Evolutionary conservation across 768 basidiomycete species (phyloP).

Genomic region (Lenzites betulinus): DNA sequence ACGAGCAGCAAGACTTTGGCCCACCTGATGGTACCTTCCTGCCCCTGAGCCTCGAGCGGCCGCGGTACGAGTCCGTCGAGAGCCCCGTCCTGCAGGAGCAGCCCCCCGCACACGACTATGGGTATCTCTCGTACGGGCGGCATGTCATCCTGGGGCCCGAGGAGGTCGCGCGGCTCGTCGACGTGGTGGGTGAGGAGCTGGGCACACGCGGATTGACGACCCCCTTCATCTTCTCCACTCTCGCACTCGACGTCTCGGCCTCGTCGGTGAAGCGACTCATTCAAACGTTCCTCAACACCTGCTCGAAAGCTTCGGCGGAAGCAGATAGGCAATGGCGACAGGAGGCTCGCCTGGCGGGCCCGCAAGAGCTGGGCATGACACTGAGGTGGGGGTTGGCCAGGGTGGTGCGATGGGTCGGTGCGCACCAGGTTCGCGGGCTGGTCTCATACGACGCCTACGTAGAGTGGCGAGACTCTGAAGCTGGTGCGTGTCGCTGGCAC

Average conservation of each 20-base stretch:
- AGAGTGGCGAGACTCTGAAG: slow-evolving; percentile 81
- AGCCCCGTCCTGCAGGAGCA: slow-evolving; percentile 22
- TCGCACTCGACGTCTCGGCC: slow-evolving; percentile 82
- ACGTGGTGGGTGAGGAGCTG: slow-evolving; percentile 69
- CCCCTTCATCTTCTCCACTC: slow-evolving; percentile 88
- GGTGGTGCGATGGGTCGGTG: slow-evolving; percentile 68
- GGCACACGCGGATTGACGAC: slow-evolving; percentile 74
- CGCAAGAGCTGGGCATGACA: slow-evolving; percentile 89
- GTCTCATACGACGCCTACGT: slow-evolving; percentile 84
- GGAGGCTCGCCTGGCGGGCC: slow-evolving; percentile 81
- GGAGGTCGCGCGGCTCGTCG: slow-evolving; percentile 71
- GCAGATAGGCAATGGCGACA: slow-evolving; percentile 68
- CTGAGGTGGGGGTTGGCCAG: slow-evolving; percentile 91
- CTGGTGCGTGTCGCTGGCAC: slow-evolving; percentile 51
- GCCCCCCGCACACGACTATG: slow-evolving; percentile 52
- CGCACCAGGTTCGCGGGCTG: slow-evolving; percentile 78
- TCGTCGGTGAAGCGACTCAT: slow-evolving; percentile 78
- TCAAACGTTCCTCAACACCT: slow-evolving; percentile 75
- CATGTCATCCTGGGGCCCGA: slow-evolving; percentile 79
- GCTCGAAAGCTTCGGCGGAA: slow-evolving; percentile 36
- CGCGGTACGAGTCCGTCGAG: slow-evolving; percentile 26
- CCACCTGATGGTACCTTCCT: slow-evolving; percentile 40
- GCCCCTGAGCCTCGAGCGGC: slow-evolving; percentile 36
- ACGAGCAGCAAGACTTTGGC: slow-evolving; percentile 33
- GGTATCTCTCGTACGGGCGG: slow-evolving; percentile 71